Percentiles rank a stretch among this genome's conserved stretches.
Evolutionary conservation across 805 yeast genomes (phyloP).

Genomic region (Saccharomyces cerevisiae): DNA sequence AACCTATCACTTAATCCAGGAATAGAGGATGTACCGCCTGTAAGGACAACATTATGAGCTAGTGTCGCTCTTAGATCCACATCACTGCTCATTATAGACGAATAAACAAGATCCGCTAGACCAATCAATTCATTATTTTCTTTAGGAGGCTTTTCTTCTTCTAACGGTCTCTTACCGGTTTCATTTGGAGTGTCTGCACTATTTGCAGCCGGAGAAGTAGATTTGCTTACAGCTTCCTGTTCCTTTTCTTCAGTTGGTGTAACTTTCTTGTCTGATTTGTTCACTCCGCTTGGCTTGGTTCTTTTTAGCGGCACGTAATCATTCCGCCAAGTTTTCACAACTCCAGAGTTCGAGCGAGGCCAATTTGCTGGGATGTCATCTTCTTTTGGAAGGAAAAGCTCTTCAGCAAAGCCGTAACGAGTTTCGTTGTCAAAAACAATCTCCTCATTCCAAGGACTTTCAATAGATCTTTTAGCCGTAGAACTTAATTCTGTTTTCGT

Average conservation of each 20-base stretch:
- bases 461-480: constrained; percentile 43
- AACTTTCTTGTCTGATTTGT: constrained; percentile 27
- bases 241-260: constrained; percentile 16
- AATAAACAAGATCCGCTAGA: constrained; percentile 52
- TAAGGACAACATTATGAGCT: constrained; percentile 80
- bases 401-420: constrained; percentile 57
- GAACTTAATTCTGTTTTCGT: constrained; percentile 22
- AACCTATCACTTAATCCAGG: constrained; percentile 78
- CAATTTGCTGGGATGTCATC: constrained; percentile 33
- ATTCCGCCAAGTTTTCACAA: constrained; percentile 43
- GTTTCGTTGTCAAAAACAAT: constrained; percentile 49
- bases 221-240: constrained; percentile 3
- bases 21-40: constrained; percentile 74
- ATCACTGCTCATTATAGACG: constrained; percentile 51
- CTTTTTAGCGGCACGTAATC: constrained; percentile 73
- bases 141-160: constrained; percentile 4
- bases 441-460: constrained; percentile 69
- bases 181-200: constrained; percentile 15
- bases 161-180: constrained; percentile 26
- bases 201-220: constrained; percentile 14
- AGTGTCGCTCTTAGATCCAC: constrained; percentile 76
- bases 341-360: constrained; percentile 43
- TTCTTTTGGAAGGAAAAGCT: constrained; percentile 57
- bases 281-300: constrained; percentile 28
- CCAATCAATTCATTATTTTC: constrained; percentile 33